Percentiles rank a stretch among this genome's conserved stretches.
These are phyloP conservation scores for Trichoderma asperellum DNA, from an alignment of 2,329 filamentous ascomycete species.

Conservation along the genomic window DNA sequence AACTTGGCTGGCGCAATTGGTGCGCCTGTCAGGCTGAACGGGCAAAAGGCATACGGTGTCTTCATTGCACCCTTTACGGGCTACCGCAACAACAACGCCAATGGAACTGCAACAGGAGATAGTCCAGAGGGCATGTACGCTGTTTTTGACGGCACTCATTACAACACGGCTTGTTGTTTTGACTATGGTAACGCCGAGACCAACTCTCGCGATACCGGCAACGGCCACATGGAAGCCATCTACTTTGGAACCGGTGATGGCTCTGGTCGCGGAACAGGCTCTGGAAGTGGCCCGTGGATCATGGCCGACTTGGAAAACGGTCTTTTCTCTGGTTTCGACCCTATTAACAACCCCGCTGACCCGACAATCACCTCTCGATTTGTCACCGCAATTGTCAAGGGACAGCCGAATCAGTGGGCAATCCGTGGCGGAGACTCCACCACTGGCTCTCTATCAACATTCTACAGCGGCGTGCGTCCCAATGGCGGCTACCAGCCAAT, in stretches of 20 bases:
- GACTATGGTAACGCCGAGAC: constrained; percentile 21
- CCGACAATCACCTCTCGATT: constrained; percentile 7
- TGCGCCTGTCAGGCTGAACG: constrained; percentile 9
- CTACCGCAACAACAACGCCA: constrained; percentile 13
- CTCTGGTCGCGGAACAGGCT: constrained; percentile 3
- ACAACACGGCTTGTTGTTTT: constrained; percentile 15
- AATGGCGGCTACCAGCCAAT: constrained; percentile 2
- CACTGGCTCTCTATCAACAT: not conserved
- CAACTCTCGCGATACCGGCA: constrained; percentile 1
- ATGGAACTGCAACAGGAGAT: constrained; percentile 3
- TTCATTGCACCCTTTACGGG: constrained; percentile 13
- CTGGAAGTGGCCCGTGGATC: constrained; percentile 13
- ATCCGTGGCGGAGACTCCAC: constrained; percentile 3
- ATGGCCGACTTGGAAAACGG: constrained; percentile 22
- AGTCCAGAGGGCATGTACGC: constrained; percentile 12
- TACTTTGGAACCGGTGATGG: constrained; percentile 7
- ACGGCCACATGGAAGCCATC: constrained; percentile 20
- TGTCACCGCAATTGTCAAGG: constrained; percentile 7
- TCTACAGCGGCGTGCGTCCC: constrained; percentile 6
- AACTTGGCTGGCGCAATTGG: constrained; percentile 11
- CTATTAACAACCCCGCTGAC: not conserved
- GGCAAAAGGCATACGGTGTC: constrained; percentile 11
- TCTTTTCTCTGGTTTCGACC: not conserved
- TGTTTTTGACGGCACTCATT: constrained; percentile 15
- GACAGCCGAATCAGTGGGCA: constrained; percentile 10